Base-by-base conservation (phyloP, 2,329 filamentous ascomycete species). In the Paecilomyces fulvus region DNA sequence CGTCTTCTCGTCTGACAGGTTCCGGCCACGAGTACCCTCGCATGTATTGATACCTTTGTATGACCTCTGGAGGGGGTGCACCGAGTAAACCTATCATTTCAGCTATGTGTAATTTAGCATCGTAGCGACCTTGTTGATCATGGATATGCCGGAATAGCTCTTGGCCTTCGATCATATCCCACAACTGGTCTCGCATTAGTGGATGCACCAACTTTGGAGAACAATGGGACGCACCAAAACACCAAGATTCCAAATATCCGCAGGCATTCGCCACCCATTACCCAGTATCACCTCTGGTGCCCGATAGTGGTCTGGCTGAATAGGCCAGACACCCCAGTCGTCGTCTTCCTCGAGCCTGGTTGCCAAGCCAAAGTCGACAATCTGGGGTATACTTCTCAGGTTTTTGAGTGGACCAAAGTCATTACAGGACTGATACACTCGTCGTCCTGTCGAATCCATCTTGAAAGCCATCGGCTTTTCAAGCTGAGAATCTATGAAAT, bases 281-380 rank as follows among this genome's bases (percentile, higher is more conserved):
- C 69, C 68, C 5, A 76, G 61, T 48, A 76, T 68, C 28, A 75
- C 73, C 61, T 76, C 73, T 55, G 71, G 73, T 4, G 70, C 72
- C 49, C 67, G 69, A 64, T 75, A 76, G 53, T 69, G 61, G 53
- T 73, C 70, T 56, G 71, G 71, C 68, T 84, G 59, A 73, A 82
- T 68, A 58, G 64, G 65, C 62, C 60, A 68, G 55, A 69, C 58
- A 23, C 65, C 67, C 71, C 75, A 63, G 69, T 78, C 65, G 70
- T 82, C 61, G 59, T 74, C 63, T 66, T 67, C 64, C 54, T 72
- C 70, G 55, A 67, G 70, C 64, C 62, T 67, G 55, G 59, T 67
- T 63, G 60, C 67, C 52, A 64, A 64, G 59, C 70, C 71, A 64
- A 75, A 74, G 60, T 75, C 72, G 52, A 69, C 65, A 58, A 71